Percentiles rank a stretch among this genome's conserved stretches.
Conservation (phyloP, 345 rosid genomes). For the Limnanthes douglasii region DNA sequence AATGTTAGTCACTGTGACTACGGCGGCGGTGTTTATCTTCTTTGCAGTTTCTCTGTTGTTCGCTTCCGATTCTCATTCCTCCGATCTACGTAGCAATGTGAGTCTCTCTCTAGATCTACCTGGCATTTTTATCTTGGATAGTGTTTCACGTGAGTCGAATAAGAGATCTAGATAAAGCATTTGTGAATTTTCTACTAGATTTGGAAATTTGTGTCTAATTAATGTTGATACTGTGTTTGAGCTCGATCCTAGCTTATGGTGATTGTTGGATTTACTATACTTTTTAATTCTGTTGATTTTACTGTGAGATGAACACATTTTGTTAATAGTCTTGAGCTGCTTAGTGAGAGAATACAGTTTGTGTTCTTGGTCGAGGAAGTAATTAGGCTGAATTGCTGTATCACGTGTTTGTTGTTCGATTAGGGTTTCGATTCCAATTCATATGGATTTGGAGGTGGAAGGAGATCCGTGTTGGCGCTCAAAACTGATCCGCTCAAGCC, state of each 20-base stretch:
- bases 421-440: constrained; percentile 28
- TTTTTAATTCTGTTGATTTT: not conserved
- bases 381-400: not conserved
- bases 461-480: constrained; percentile 68
- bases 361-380: not conserved
- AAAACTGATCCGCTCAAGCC: constrained; percentile 91
- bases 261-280: not conserved
- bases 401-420: not conserved
- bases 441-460: constrained; percentile 33
- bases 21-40: constrained; percentile 30
- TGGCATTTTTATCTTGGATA: not conserved
- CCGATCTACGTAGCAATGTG: constrained; percentile 36
- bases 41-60: constrained; percentile 34
- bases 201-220: not conserved
- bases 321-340: not conserved
- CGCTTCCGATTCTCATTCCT: constrained; percentile 28
- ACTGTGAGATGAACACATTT: not conserved
- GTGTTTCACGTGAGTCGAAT: not conserved
- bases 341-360: not conserved
- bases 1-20: constrained; percentile 25
- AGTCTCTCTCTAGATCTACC: constrained; percentile 7
- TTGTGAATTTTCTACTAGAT: not conserved
- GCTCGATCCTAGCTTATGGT: not conserved
- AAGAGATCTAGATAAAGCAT: not conserved
- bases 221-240: not conserved